Conservation (phyloP, 1,284 basidiomycete genomes). For the Naganishia sp. region DNA sequence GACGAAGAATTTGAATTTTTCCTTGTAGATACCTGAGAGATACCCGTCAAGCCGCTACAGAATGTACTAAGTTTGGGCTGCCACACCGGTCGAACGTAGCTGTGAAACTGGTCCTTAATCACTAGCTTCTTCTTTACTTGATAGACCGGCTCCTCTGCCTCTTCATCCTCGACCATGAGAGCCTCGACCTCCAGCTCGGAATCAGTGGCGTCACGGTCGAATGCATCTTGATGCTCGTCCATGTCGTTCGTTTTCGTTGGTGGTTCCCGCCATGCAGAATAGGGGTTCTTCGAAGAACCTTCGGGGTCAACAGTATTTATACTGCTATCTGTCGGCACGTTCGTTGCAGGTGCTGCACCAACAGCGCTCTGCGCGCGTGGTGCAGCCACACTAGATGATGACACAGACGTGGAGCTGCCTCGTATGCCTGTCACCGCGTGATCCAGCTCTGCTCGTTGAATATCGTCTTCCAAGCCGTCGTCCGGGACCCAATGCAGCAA, state of each 20-base stretch:
- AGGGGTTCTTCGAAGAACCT: background rate
- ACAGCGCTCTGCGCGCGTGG: too few relatives aligned
- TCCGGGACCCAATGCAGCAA: constrained; percentile 76
- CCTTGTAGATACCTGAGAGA: constrained; percentile 70
- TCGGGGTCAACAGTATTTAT: background rate
- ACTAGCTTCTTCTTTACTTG: constrained; percentile 56
- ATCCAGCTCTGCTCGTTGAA: too few relatives aligned
- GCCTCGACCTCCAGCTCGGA: background rate
- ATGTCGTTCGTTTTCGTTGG: too few relatives aligned
- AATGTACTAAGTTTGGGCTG: constrained; percentile 76
- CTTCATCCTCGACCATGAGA: background rate
- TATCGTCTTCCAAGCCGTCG: constrained; percentile 20
- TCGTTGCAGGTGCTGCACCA: too few relatives aligned
- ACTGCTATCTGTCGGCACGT: background rate
- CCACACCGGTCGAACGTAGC: constrained; percentile 86
- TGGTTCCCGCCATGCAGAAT: background rate
- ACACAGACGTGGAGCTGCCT: too few relatives aligned
- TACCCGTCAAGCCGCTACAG: constrained; percentile 84
- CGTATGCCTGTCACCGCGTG: too few relatives aligned
- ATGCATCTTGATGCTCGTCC: too few relatives aligned
- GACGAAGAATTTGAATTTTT: background rate
- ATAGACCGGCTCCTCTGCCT: constrained; percentile 31
- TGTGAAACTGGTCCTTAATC: constrained; percentile 76
- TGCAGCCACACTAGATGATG: too few relatives aligned
- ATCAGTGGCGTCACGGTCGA: background rate